These are phyloP conservation scores for Monosporascus sp. DNA, from an alignment of 2,329 filamentous ascomycete species.

Conservation along the genomic window DNA sequence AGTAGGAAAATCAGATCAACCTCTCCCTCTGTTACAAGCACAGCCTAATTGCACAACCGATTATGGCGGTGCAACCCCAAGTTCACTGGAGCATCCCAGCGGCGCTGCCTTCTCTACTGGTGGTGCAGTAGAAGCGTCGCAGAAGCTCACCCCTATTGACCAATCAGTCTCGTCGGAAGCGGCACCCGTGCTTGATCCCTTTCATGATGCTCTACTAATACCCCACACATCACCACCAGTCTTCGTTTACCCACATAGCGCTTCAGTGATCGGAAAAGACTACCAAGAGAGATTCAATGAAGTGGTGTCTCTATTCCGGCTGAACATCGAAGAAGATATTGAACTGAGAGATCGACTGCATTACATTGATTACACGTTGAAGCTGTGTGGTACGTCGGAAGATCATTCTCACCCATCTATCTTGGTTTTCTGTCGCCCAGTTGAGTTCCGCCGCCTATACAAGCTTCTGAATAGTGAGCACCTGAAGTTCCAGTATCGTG, in stretches of 20 bases:
- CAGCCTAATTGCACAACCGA: too few species aligned
- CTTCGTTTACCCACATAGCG: neutral
- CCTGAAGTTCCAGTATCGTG: slow-evolving; percentile 1
- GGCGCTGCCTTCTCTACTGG: too few species aligned
- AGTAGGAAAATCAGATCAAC: too few species aligned
- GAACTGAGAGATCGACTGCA: neutral
- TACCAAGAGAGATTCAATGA: neutral
- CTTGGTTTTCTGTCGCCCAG: slow-evolving; percentile 2
- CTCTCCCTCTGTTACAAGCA: too few species aligned
- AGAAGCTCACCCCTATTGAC: too few species aligned
- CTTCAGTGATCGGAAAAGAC: neutral
- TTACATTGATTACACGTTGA: slow-evolving; percentile 1
- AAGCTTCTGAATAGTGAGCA: neutral
- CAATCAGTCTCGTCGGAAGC: neutral
- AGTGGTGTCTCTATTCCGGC: neutral
- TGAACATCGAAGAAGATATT: neutral
- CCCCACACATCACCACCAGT: neutral
- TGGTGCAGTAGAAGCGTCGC: too few species aligned
- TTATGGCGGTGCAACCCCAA: too few species aligned
- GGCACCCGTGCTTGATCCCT: neutral
- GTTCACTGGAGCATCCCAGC: neutral
- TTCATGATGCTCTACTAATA: neutral
- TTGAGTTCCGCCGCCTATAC: neutral
- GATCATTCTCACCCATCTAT: slow-evolving; percentile 1
- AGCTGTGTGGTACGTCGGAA: neutral